Conservation (phyloP, 2,329 filamentous ascomycete genomes). For the Aspergillus sp. region DNA sequence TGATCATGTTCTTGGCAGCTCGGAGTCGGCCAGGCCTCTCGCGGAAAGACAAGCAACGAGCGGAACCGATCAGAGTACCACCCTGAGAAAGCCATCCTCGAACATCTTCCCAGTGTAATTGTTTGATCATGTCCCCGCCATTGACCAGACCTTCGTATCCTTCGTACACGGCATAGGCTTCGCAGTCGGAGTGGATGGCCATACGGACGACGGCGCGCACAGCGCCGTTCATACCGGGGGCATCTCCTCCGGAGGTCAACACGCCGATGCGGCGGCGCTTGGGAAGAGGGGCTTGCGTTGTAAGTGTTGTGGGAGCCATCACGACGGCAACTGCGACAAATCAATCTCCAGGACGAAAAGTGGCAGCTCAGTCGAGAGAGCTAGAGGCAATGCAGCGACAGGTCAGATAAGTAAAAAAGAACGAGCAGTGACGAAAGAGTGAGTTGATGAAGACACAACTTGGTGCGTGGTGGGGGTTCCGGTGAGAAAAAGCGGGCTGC, state of each 20-base stretch:
- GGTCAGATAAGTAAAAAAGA: constrained; percentile 5
- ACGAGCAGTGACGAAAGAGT: constrained; percentile 11
- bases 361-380: constrained; percentile 7
- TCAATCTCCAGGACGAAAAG: constrained; percentile 7
- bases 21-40: constrained; percentile 78
- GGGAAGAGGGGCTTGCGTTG: constrained; percentile 18
- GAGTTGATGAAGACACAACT: constrained; percentile 14
- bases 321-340: constrained; percentile 11
- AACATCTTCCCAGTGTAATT: constrained; percentile 91
- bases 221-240: constrained; percentile 90
- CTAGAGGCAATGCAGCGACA: constrained; percentile 9
- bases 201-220: constrained; percentile 90
- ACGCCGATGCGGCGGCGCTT: constrained; percentile 73
- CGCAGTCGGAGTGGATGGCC: constrained; percentile 79
- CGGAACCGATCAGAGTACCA: constrained; percentile 93
- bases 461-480: constrained; percentile 26
- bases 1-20: constrained; percentile 91
- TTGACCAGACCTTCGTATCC: constrained; percentile 94
- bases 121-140: constrained; percentile 81
- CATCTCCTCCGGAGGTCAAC: constrained; percentile 93
- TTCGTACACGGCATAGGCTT: constrained; percentile 81
- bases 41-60: constrained; percentile 88
- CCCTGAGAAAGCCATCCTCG: constrained; percentile 92
- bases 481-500: constrained; percentile 39
- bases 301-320: constrained; percentile 20